Percentiles rank a stretch among this genome's conserved stretches.
phyloP scores from a whole-genome alignment of 1,139 yeast genomes.

The Yamadazyma membranifaciens region DNA sequence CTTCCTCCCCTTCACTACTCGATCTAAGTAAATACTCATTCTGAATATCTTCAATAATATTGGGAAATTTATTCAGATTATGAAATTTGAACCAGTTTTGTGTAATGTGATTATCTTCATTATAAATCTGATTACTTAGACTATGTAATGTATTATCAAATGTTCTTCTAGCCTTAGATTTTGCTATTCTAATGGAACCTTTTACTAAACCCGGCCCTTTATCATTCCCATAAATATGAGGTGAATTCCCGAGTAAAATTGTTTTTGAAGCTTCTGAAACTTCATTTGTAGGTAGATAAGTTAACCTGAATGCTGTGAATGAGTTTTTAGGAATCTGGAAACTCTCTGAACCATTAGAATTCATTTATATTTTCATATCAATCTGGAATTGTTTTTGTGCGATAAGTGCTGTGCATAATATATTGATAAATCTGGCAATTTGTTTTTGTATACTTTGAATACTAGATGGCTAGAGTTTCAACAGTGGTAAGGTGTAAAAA shows the following conservation, averaged over 20 bases:
- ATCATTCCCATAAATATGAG: slow-evolving; percentile 56
- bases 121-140: neutral
- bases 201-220: slow-evolving; percentile 12
- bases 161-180: slow-evolving; percentile 8
- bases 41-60: slow-evolving; percentile 4
- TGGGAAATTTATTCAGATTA: slow-evolving; percentile 2
- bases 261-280: slow-evolving; percentile 51
- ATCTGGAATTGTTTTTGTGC: neutral
- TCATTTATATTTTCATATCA: neutral
- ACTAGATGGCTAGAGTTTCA: too few species aligned
- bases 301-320: slow-evolving; percentile 64
- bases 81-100: neutral
- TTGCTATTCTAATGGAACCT: slow-evolving; percentile 11
- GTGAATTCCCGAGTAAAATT: slow-evolving; percentile 62
- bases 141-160: slow-evolving; percentile 4
- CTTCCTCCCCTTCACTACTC: slow-evolving; percentile 1
- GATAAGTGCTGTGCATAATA: neutral
- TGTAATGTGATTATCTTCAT: neutral
- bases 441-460: neutral
- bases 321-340: slow-evolving; percentile 25
- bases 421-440: too few species aligned
- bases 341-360: neutral
- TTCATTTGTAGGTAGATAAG: slow-evolving; percentile 50
- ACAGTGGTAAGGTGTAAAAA: too few species aligned
- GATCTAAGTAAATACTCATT: neutral